phyloP scores from a whole-genome alignment of 495 filamentous ascomycete genomes.

The Penicillium roqueforti region DNA sequence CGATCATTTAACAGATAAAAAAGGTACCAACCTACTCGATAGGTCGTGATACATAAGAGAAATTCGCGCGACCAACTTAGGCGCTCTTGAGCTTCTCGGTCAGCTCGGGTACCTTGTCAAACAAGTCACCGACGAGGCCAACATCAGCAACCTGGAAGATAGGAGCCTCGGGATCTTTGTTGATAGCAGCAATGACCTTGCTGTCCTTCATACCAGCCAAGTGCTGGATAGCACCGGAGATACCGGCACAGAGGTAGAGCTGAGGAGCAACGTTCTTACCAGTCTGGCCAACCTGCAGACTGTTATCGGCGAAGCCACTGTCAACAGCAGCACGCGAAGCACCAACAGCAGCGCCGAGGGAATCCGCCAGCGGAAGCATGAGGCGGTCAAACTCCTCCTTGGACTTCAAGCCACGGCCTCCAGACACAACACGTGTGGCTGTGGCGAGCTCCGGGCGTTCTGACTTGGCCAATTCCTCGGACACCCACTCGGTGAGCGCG shows the following conservation, averaged over 20 bases:
- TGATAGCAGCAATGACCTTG: slow-evolving; percentile 98
- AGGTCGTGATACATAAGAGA: slow-evolving; percentile 26
- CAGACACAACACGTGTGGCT: slow-evolving; percentile 83
- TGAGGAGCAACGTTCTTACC: slow-evolving; percentile 98
- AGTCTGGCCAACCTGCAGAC: slow-evolving; percentile 94
- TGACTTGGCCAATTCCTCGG: slow-evolving; percentile 86
- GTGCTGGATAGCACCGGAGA: slow-evolving; percentile 96
- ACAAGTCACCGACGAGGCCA: slow-evolving; percentile 90
- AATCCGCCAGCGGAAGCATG: slow-evolving; percentile 87
- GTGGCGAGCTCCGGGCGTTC: slow-evolving; percentile 94
- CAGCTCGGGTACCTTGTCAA: slow-evolving; percentile 91
- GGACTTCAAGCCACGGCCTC: slow-evolving; percentile 90
- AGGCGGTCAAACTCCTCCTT: slow-evolving; percentile 94
- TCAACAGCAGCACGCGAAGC: slow-evolving; percentile 94
- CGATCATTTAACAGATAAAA: slow-evolving; percentile 20
- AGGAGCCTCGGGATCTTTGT: slow-evolving; percentile 94
- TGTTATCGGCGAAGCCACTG: slow-evolving; percentile 98
- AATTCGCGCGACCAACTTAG: slow-evolving; percentile 26
- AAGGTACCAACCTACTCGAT: slow-evolving; percentile 18
- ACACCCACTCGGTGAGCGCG: slow-evolving; percentile 78
- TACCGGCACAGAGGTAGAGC: slow-evolving; percentile 91
- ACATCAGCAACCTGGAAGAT: slow-evolving; percentile 99
- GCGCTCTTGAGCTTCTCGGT: slow-evolving; percentile 83
- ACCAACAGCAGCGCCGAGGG: slow-evolving; percentile 88
- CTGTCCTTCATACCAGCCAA: slow-evolving; percentile 99